Base-by-base conservation (phyloP, 257 asterid genomes). In the Verbascum thapsus region DNA sequence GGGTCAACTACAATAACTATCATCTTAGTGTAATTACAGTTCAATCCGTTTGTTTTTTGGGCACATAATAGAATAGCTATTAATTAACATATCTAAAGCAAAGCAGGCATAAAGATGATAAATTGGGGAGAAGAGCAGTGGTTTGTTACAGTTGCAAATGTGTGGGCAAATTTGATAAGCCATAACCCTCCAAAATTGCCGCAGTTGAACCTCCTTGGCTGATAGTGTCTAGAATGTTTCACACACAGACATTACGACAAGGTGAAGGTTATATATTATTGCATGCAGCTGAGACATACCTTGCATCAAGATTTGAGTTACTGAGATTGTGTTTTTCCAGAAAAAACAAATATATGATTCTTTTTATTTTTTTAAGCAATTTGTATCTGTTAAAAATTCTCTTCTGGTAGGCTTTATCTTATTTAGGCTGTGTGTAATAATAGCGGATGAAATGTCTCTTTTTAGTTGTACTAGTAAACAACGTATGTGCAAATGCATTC, bases 111-210 rank as follows among this genome's bases (percentile, higher is more conserved):
- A 87, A 72, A 81, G 69, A 65, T 82, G 67, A 63, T 77, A 6
- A 67, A 9, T 52, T 84, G 95, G 96, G 87, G 76, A 67, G 77
- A 76, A 16, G 80, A 78, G 37, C 76, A 66, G 38, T 86, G 79
- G 70, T 79, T 86, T 67, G 74, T 84, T 57, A 79, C 83, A 55
- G 81, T 89, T 23, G 96, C 91, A 58, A 89, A 89, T 73, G 66
- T 89, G 60, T 82, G 88, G 86, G 83, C 76, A 50, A 86, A 89
- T 74, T 72, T 84, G 65, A 66, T 89, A 30, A 86, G 86, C 70
- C 17, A 34, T 20, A 66, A 72, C 60, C 85, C 84, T 73, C 96
- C 96, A 11, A 61, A 69, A 37, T 64, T 84, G 72, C 94, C 88
- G 0, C 80, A 52, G 68, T 57, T 81, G 23, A 67, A 48, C 64